phyloP scores from a whole-genome alignment of 306 rosid species.

The Benincasa hispida region DNA sequence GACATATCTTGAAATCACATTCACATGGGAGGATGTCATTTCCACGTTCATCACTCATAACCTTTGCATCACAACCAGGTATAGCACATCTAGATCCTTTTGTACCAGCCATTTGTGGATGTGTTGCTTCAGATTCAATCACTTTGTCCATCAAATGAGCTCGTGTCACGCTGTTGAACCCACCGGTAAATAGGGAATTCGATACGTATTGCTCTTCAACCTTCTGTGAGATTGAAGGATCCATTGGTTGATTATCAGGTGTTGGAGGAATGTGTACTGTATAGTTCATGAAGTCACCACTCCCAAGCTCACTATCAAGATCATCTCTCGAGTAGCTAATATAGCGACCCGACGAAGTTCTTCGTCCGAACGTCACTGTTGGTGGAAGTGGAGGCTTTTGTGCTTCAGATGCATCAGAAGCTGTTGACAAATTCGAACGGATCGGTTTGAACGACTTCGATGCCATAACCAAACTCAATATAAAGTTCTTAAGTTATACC shows the following conservation, averaged over 20 bases:
- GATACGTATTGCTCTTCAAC: slow-evolving; percentile 95
- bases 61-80: slow-evolving; percentile 90
- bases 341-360: slow-evolving; percentile 83
- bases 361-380: slow-evolving; percentile 59
- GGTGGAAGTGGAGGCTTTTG: slow-evolving; percentile 70
- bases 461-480: slow-evolving; percentile 32
- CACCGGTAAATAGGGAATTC: slow-evolving; percentile 79
- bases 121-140: slow-evolving; percentile 71
- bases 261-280: slow-evolving; percentile 88
- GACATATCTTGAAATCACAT: slow-evolving; percentile 89
- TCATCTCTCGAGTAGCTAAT: slow-evolving; percentile 83
- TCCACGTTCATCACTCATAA: slow-evolving; percentile 83
- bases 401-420: slow-evolving; percentile 47
- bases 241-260: slow-evolving; percentile 97
- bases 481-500: slow-evolving; percentile 3
- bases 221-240: slow-evolving; percentile 66
- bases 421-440: slow-evolving; percentile 44
- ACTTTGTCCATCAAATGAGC: slow-evolving; percentile 98
- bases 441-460: slow-evolving; percentile 48
- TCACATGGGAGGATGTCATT: slow-evolving; percentile 91
- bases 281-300: slow-evolving; percentile 60
- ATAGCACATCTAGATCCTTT: slow-evolving; percentile 80
- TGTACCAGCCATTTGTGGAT: slow-evolving; percentile 96
- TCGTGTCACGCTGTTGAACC: slow-evolving; percentile 71
- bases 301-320: slow-evolving; percentile 84